Evolutionary conservation across 2,329 filamentous ascomycete genomes (phyloP).

Genomic region (Sordariomycetes sp.): DNA sequence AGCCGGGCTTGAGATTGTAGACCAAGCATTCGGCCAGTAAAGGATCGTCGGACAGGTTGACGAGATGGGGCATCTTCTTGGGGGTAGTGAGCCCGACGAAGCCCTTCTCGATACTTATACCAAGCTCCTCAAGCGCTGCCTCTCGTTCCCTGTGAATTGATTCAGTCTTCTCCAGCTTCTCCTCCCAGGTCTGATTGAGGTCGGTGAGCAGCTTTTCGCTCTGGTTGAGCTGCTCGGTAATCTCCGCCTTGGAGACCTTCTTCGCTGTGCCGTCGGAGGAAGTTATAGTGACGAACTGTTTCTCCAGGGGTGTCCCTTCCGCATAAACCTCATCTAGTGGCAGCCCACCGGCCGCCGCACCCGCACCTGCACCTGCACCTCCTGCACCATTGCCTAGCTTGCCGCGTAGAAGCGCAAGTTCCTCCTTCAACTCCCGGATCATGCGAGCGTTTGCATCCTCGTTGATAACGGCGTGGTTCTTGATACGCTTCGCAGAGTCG

Average conservation of each 20-base stretch:
- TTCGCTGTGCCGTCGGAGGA: constrained; percentile 74
- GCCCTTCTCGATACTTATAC: constrained; percentile 97
- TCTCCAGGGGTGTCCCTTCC: constrained; percentile 79
- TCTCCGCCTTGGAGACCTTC: constrained; percentile 96
- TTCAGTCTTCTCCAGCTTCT: constrained; percentile 90
- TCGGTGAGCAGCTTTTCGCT: constrained; percentile 94
- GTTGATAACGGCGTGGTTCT: constrained; percentile 99
- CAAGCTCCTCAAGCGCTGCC: constrained; percentile 85
- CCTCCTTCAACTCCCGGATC: constrained; percentile 96
- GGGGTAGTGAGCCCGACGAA: constrained; percentile 91
- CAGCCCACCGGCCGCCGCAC: constrained; percentile 21
- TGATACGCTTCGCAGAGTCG: constrained; percentile 96
- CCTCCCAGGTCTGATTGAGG: constrained; percentile 96
- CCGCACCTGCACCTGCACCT: constrained; percentile 18
- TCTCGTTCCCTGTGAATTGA: constrained; percentile 97
- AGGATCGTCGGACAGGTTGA: constrained; percentile 92
- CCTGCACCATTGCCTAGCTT: constrained; percentile 56
- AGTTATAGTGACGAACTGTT: constrained; percentile 94
- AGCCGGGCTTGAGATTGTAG: constrained; percentile 94
- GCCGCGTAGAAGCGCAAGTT: constrained; percentile 70
- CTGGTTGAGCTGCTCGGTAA: constrained; percentile 89
- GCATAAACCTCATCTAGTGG: constrained; percentile 75
- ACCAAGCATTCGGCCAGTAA: constrained; percentile 90
- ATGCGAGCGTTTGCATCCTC: constrained; percentile 98
- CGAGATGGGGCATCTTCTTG: constrained; percentile 98